Percentiles rank a stretch among this genome's conserved stretches.
Evolutionary conservation across 208 protist species (phyloP).

Genomic region (Acanthamoeba healyi): DNA sequence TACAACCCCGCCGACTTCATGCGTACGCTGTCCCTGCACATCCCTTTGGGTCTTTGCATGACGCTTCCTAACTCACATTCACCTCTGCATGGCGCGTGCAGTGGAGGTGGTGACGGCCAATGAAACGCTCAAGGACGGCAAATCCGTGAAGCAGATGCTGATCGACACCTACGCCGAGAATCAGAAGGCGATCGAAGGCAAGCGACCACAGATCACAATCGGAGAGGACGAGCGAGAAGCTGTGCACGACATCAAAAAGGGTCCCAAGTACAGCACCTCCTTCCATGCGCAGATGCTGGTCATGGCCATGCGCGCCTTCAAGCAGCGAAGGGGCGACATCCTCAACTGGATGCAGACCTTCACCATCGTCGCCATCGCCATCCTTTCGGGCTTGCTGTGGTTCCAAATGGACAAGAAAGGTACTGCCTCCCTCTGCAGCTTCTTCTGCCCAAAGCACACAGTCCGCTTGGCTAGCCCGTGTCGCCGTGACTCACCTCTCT

Average conservation of each 20-base stretch:
- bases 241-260: constrained; percentile 43
- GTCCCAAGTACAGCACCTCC: constrained; percentile 43
- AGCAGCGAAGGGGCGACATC: constrained; percentile 61
- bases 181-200: background rate
- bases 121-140: background rate
- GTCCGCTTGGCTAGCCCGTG: no score
- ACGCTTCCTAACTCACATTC: background rate
- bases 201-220: background rate
- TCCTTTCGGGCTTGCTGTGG: constrained; percentile 80
- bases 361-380: constrained; percentile 74
- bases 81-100: background rate
- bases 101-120: constrained; percentile 18
- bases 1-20: constrained; percentile 83
- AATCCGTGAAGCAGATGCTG: constrained; percentile 8
- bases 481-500: no score
- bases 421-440: background rate
- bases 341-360: constrained; percentile 76
- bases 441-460: no score
- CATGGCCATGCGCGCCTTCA: constrained; percentile 64
- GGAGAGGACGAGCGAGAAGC: background rate
- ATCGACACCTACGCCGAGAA: constrained; percentile 52
- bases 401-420: constrained; percentile 76
- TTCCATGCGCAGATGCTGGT: constrained; percentile 39
- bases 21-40: background rate
- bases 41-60: background rate